Evolutionary conservation across 2,329 filamentous ascomycete species (phyloP).

Genomic region (Colletotrichum musae): DNA sequence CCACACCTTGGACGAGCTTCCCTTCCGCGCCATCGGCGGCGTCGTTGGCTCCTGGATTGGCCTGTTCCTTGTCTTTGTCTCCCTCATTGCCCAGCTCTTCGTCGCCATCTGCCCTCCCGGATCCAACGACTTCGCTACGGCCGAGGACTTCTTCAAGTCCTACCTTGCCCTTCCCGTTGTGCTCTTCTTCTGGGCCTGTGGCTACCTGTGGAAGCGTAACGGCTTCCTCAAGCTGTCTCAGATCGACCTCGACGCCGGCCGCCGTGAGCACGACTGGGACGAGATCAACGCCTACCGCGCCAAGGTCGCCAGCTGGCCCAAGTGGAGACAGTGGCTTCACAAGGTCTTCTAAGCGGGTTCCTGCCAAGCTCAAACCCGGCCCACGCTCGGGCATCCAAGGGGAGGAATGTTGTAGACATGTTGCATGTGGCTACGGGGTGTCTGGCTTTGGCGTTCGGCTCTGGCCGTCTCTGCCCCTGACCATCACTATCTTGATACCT

Average conservation of each 20-base stretch:
- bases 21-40: constrained; percentile 73
- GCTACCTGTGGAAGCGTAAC: constrained; percentile 76
- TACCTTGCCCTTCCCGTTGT: constrained; percentile 69
- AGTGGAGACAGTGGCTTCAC: constrained; percentile 61
- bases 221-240: constrained; percentile 71
- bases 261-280: constrained; percentile 76
- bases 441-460: not conserved
- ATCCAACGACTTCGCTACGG: constrained; percentile 51
- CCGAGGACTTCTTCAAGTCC: constrained; percentile 67
- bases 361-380: not conserved
- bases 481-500: constrained; percentile 35
- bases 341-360: constrained; percentile 52
- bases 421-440: constrained; percentile 19
- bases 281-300: constrained; percentile 69
- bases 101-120: constrained; percentile 59
- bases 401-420: not conserved
- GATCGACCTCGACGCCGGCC: constrained; percentile 78
- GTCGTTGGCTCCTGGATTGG: constrained; percentile 75
- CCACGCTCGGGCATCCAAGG: not conserved
- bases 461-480: not conserved
- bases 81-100: constrained; percentile 67
- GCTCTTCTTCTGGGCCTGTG: constrained; percentile 66
- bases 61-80: constrained; percentile 67
- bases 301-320: constrained; percentile 64
- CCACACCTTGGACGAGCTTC: constrained; percentile 74